Percentiles rank a stretch among this genome's conserved stretches.
These are phyloP conservation scores for Tillandsia fasciculata DNA, from an alignment of 176 grass and related monocot genomes.

Conservation along the genomic window DNA sequence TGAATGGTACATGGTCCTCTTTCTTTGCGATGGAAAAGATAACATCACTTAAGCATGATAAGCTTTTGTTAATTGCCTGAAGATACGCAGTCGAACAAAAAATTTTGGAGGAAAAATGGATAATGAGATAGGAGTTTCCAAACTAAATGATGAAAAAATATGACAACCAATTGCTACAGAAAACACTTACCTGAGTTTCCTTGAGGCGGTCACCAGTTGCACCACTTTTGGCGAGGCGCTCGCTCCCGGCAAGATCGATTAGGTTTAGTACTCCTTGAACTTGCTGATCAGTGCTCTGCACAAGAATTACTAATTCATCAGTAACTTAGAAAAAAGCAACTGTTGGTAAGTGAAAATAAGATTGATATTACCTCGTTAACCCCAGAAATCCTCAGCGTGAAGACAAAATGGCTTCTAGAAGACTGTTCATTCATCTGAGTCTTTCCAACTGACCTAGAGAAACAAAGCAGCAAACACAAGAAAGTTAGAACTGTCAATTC, in stretches of 20 bases:
- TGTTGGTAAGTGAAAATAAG: neutral
- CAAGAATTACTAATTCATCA: neutral
- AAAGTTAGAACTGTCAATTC: neutral
- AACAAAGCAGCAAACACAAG: neutral
- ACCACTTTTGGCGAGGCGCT: conserved; percentile 86
- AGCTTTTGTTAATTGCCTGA: conserved; percentile 91
- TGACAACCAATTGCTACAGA: neutral
- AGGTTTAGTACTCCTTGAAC: conserved; percentile 78
- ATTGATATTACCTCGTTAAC: conserved; percentile 50
- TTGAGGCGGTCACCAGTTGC: conserved; percentile 82
- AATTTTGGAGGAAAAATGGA: neutral
- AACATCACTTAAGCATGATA: conserved; percentile 85
- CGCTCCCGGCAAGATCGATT: conserved; percentile 94
- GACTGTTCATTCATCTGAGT: conserved; percentile 98
- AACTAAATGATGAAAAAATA: neutral
- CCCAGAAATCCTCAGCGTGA: conserved; percentile 77
- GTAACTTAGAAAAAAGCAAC: neutral
- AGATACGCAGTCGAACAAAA: neutral
- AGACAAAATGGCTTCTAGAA: conserved; percentile 87
- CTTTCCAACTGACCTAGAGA: conserved; percentile 66
- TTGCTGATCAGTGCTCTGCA: conserved; percentile 76
- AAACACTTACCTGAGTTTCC: conserved; percentile 58
- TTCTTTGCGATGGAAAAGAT: conserved; percentile 86
- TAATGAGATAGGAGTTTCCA: neutral
- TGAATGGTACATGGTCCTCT: conserved; percentile 86